Evolutionary conservation across 768 basidiomycete species (phyloP).

Genomic region (Calvatia gigantea): DNA sequence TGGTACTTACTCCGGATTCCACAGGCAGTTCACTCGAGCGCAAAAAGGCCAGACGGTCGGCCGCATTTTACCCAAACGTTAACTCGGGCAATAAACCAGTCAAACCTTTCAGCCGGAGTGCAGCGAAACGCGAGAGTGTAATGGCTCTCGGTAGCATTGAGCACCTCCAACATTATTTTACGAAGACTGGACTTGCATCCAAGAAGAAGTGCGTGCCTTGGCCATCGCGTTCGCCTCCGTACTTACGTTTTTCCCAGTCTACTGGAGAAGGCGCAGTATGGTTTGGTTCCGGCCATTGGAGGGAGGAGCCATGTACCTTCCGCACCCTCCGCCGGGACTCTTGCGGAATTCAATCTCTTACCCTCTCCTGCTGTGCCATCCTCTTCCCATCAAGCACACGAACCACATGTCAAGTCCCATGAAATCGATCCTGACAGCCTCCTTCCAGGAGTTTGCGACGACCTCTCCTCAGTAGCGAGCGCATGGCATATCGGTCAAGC

Average conservation of each 20-base stretch:
- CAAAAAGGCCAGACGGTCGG: constrained; percentile 59
- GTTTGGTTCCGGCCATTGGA: constrained; percentile 76
- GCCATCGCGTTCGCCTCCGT: not conserved
- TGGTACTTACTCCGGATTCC: constrained; percentile 59
- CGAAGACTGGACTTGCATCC: constrained; percentile 76
- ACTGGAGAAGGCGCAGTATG: constrained; percentile 49
- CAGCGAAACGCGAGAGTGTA: constrained; percentile 90
- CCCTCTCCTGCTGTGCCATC: constrained; percentile 62
- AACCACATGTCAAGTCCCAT: constrained; percentile 58
- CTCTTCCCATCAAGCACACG: constrained; percentile 38
- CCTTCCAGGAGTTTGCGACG: constrained; percentile 74
- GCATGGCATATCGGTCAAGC: constrained; percentile 53
- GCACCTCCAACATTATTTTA: constrained; percentile 93
- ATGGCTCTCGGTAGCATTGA: constrained; percentile 95
- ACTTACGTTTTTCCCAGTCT: constrained; percentile 23
- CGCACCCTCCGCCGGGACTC: constrained; percentile 37
- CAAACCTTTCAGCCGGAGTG: constrained; percentile 87
- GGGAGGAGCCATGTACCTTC: constrained; percentile 44
- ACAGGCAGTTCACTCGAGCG: constrained; percentile 36
- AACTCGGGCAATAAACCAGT: constrained; percentile 67
- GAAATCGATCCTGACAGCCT: constrained; percentile 77
- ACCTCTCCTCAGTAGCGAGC: constrained; percentile 58
- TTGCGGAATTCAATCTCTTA: constrained; percentile 59
- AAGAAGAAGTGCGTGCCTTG: constrained; percentile 59
- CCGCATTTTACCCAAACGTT: constrained; percentile 76